Percentiles rank a stretch among this genome's conserved stretches.
Evolutionary conservation across 2,329 filamentous ascomycete genomes (phyloP).

Genomic region (Zasmidium angulare): DNA sequence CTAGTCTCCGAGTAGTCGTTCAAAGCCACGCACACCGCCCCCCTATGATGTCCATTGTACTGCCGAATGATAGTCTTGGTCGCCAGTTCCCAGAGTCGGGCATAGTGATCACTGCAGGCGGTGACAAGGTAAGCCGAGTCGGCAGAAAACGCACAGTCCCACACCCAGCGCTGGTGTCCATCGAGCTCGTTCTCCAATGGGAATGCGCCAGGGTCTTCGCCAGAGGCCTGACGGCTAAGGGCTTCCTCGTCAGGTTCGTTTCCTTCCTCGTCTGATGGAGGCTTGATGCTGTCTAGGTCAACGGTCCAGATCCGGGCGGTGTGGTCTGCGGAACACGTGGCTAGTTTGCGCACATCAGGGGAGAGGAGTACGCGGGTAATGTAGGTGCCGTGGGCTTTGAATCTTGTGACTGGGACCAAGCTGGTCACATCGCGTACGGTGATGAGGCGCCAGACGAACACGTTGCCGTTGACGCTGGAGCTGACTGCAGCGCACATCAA

Average conservation of each 20-base stretch:
- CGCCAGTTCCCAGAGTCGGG: constrained; percentile 82
- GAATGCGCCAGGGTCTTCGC: constrained; percentile 56
- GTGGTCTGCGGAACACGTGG: constrained; percentile 91
- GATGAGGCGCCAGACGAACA: constrained; percentile 94
- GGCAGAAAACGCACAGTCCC: constrained; percentile 94
- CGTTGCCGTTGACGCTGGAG: constrained; percentile 85
- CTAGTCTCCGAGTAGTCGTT: constrained; percentile 62
- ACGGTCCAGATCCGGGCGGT: constrained; percentile 96
- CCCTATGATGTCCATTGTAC: constrained; percentile 91
- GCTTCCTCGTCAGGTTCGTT: constrained; percentile 17
- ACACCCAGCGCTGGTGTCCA: constrained; percentile 93
- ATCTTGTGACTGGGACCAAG: constrained; percentile 82
- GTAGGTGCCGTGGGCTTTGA: constrained; percentile 87
- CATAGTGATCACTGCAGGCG: constrained; percentile 90
- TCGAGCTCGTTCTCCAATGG: constrained; percentile 83
- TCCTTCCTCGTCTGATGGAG: constrained; percentile 16
- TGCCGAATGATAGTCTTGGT: constrained; percentile 89
- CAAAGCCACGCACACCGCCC: constrained; percentile 86
- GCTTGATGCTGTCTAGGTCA: constrained; percentile 53
- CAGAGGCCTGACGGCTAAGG: constrained; percentile 14
- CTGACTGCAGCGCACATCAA: constrained; percentile 77
- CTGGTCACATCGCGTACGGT: constrained; percentile 80
- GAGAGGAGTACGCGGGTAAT: constrained; percentile 90
- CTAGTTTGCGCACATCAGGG: constrained; percentile 89
- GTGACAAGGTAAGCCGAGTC: constrained; percentile 92